A percentile compares a stretch with the other conserved stretches of the same genome.
phyloP scores from a whole-genome alignment of 1,139 yeast species.

The Hyphopichia wangnamkhiaoensis region DNA sequence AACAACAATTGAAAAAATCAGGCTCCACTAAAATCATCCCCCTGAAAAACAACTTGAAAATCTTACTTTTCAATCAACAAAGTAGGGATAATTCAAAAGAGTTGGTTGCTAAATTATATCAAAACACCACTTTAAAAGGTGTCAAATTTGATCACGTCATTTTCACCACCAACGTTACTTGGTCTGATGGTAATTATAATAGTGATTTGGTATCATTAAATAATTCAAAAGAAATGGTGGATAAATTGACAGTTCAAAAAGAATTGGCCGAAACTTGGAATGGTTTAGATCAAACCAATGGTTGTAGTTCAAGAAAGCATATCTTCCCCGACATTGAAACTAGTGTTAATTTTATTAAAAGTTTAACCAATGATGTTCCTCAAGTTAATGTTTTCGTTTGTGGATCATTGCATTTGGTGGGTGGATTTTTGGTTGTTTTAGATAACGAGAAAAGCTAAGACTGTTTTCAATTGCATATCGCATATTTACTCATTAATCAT shows the following conservation, averaged over 20 bases:
- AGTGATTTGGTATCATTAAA: conserved; percentile 85
- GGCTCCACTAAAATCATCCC: conserved; percentile 3
- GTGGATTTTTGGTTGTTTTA: conserved; percentile 86
- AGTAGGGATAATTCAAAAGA: conserved; percentile 76
- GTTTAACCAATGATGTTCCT: conserved; percentile 35
- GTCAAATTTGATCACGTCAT: conserved; percentile 69
- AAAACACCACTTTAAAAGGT: conserved; percentile 24
- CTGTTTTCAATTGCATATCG: not conserved
- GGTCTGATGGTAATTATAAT: conserved; percentile 79
- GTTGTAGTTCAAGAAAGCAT: conserved; percentile 41
- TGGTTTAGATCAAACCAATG: conserved; percentile 41
- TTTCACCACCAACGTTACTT: conserved; percentile 90
- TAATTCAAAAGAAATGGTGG: conserved; percentile 75
- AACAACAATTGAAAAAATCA: not conserved
- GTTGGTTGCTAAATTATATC: conserved; percentile 55
- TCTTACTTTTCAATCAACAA: conserved; percentile 89
- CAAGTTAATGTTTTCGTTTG: conserved; percentile 80
- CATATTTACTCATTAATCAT: not conserved
- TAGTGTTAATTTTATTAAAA: conserved; percentile 56
- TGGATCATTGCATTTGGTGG: conserved; percentile 92
- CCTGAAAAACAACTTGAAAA: conserved; percentile 25
- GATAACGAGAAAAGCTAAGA: conserved; percentile 47
- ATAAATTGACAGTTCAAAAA: conserved; percentile 78
- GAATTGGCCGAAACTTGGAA: conserved; percentile 71
- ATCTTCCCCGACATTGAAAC: conserved; percentile 78